Conservation (phyloP, 257 asterid genomes). For the Jaltomata sinuosa region DNA sequence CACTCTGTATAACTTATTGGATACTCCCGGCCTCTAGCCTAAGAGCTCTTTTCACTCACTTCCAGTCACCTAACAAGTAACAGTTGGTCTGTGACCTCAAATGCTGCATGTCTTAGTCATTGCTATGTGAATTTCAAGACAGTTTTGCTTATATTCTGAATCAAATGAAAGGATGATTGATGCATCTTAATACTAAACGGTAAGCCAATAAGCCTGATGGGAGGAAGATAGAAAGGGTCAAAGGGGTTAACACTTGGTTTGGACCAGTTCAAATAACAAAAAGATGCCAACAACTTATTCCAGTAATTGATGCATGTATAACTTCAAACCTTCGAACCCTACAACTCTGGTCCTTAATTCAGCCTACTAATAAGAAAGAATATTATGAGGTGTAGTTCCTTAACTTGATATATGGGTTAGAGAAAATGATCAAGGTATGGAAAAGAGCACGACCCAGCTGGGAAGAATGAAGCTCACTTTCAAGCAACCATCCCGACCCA, state of each 20-base stretch:
- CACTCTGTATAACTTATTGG: not conserved
- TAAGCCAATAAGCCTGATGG: not conserved
- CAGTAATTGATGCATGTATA: not conserved
- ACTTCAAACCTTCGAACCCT: not conserved
- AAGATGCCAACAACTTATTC: not conserved
- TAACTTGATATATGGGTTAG: not conserved
- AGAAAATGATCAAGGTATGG: not conserved
- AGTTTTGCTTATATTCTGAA: not conserved
- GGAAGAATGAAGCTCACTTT: not conserved
- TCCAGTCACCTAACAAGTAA: not conserved
- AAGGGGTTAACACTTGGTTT: not conserved
- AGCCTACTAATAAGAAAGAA: not conserved
- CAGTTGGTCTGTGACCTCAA: not conserved
- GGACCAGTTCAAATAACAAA: not conserved
- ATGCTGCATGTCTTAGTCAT: not conserved
- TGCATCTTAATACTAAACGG: not conserved
- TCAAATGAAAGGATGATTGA: not conserved
- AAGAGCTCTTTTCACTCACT: not conserved
- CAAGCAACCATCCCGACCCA: not conserved
- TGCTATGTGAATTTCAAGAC: not conserved
- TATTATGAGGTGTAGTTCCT: not conserved
- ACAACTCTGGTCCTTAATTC: not conserved
- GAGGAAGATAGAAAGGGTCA: not conserved
- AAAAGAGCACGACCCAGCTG: not conserved
- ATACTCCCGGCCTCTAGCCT: not conserved